phyloP scores from a whole-genome alignment of 1,284 basidiomycete genomes.

The Sporisorium exsertum region DNA sequence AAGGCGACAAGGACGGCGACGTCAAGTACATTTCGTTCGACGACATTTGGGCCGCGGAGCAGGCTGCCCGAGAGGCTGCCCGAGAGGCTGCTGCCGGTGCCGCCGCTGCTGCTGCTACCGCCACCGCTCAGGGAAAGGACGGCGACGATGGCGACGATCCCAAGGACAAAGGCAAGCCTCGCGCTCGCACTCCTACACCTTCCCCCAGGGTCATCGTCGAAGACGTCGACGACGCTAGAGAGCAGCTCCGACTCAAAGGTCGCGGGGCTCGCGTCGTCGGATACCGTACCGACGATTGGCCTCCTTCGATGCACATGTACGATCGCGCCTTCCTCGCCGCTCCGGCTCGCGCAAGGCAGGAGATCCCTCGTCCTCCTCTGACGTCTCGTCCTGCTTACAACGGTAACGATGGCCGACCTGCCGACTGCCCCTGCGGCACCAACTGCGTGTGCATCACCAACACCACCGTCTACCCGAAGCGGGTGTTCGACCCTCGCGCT shows the following conservation, averaged over 20 bases:
- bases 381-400: too few species aligned
- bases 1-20: not conserved
- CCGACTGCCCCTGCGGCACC: conserved; percentile 1
- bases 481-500: too few species aligned
- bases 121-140: not conserved
- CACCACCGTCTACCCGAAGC: not conserved
- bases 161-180: too few species aligned
- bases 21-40: not conserved
- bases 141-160: not conserved
- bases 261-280: not conserved
- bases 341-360: not conserved
- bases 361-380: too few species aligned
- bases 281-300: not conserved
- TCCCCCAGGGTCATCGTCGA: not conserved
- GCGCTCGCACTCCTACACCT: too few species aligned
- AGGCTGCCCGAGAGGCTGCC: too few species aligned
- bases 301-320: not conserved
- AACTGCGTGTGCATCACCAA: not conserved
- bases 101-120: not conserved
- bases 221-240: not conserved
- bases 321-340: not conserved
- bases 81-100: not conserved
- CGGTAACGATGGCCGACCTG: not conserved
- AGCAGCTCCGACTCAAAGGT: not conserved
- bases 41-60: too few species aligned